Evolutionary conservation across 768 basidiomycete species (phyloP), one percentile per base, ranked within the genome.

Genomic region (Mycena filopes): DNA sequence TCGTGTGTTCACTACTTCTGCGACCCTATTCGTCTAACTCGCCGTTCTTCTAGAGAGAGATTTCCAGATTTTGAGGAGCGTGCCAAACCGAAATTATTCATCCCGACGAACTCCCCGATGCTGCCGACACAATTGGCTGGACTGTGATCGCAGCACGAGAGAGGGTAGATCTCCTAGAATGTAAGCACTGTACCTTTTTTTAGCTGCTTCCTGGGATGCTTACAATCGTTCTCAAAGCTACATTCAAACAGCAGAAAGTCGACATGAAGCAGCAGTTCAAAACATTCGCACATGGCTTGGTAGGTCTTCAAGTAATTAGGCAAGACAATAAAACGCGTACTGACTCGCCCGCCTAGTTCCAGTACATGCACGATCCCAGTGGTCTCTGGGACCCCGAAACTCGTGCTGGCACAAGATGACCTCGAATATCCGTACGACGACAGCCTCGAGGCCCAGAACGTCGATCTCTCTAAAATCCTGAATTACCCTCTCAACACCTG

Each of bases 21-120:
- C n/a, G n/a, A n/a, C n/a, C n/a, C n/a, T n/a, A n/a, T n/a, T n/a
- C n/a, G n/a, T n/a, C n/a, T n/a, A n/a, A n/a, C n/a, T n/a, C n/a
- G n/a, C n/a, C n/a, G n/a, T n/a, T n/a, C n/a, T n/a, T n/a, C 63
- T 80, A 25, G 69, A 73, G 45, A 72, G 77, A 31, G 55, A 81
- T 68, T 68, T 78, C 29, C 70, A 76, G 42, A 75, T 78, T 26
- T 68, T 82, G 38, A 70, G 72, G 23, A n/a, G 57, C 77, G 7
- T 73, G 72, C 8, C 66, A 68, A 25, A 74, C 42, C 13, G 67
- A 68, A 3, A 57, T 77, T 3, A 42, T 80, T 0, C 68, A 78
- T n/a, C 65, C 69, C 10, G 70, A 74, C 51, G 76, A 79, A 33
- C 54, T 79, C 3, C 65, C 43, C 60, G 76, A 76, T 23, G 54